These are phyloP conservation scores for Groenewaldozyma salmanticensis DNA, from an alignment of 805 yeast genomes.

Conservation along the genomic window DNA sequence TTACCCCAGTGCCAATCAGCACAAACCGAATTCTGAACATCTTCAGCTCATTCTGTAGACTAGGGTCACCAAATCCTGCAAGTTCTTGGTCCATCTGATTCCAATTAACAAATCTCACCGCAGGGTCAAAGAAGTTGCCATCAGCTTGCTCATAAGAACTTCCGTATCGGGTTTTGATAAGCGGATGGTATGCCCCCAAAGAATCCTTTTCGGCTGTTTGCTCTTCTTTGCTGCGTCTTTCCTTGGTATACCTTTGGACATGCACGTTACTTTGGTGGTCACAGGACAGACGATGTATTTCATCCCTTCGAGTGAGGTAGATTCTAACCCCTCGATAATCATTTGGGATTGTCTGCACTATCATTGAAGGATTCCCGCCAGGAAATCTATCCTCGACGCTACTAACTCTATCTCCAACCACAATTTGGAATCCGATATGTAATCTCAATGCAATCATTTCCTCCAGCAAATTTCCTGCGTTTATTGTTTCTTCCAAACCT, in stretches of 20 bases:
- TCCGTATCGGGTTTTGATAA: constrained; percentile 72
- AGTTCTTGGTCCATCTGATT: constrained; percentile 79
- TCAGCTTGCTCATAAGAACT: constrained; percentile 49
- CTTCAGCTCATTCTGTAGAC: constrained; percentile 5
- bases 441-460: constrained; percentile 82
- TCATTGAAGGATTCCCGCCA: constrained; percentile 42
- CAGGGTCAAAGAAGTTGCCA: constrained; percentile 43
- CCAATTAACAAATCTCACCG: constrained; percentile 57
- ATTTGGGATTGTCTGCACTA: constrained; percentile 43
- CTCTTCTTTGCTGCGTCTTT: constrained; percentile 7
- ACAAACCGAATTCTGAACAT: constrained; percentile 73
- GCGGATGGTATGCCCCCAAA: constrained; percentile 40
- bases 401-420: constrained; percentile 59
- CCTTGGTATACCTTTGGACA: constrained; percentile 61
- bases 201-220: no score
- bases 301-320: constrained; percentile 69
- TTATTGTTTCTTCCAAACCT: constrained; percentile 43
- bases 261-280: constrained; percentile 64
- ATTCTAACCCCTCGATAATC: constrained; percentile 50
- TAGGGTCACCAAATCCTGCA: constrained; percentile 85
- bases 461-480: constrained; percentile 55
- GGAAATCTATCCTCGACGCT: constrained; percentile 55
- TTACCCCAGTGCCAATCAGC: no score
- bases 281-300: constrained; percentile 73
- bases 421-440: constrained; percentile 82